These are phyloP conservation scores for Nitzschia sp. DNA, from an alignment of 108 stramenopile species.

Conservation along the genomic window DNA sequence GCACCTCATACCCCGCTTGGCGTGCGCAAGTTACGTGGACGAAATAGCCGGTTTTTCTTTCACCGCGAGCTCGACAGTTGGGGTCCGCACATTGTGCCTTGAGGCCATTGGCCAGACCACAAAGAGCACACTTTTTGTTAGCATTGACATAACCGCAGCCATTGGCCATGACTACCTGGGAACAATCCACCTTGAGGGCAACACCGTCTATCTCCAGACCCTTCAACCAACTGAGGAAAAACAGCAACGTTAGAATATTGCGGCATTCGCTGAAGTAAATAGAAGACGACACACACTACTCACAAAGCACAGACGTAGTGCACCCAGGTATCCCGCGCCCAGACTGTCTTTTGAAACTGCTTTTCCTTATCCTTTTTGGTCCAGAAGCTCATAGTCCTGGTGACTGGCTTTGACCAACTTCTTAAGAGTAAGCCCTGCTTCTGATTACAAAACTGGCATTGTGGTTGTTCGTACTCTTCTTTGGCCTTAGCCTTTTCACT, in stretches of 20 bases:
- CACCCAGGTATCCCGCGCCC: conserved; percentile 54
- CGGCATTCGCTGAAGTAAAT: too few relatives aligned
- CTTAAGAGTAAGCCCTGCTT: conserved; percentile 54
- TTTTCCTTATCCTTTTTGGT: conserved; percentile 38
- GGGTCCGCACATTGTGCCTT: conserved; percentile 61
- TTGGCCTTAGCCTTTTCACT: conserved; percentile 28
- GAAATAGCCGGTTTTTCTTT: conserved; percentile 25
- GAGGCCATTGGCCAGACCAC: conserved; percentile 60
- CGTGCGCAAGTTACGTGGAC: conserved; percentile 83
- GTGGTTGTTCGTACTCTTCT: conserved; percentile 44
- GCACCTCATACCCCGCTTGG: conserved; percentile 79
- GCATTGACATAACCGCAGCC: conserved; percentile 54
- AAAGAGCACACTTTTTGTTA: conserved; percentile 60
- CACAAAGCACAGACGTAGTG: conserved; percentile 78
- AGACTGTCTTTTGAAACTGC: conserved; percentile 56
- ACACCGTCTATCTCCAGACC: conserved; percentile 14
- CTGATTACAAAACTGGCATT: conserved; percentile 72
- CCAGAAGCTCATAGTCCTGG: conserved; percentile 56
- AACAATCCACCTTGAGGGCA: conserved; percentile 44
- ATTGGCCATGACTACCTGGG: conserved; percentile 67
- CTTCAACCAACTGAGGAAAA: conserved; percentile 54
- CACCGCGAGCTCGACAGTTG: conserved; percentile 44
- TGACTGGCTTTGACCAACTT: conserved; percentile 52
- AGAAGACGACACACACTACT: too few relatives aligned
- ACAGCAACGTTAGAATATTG: background rate